These are phyloP conservation scores for Sphaerobolus stellatus DNA, from an alignment of 1,284 basidiomycete species.

Conservation along the genomic window DNA sequence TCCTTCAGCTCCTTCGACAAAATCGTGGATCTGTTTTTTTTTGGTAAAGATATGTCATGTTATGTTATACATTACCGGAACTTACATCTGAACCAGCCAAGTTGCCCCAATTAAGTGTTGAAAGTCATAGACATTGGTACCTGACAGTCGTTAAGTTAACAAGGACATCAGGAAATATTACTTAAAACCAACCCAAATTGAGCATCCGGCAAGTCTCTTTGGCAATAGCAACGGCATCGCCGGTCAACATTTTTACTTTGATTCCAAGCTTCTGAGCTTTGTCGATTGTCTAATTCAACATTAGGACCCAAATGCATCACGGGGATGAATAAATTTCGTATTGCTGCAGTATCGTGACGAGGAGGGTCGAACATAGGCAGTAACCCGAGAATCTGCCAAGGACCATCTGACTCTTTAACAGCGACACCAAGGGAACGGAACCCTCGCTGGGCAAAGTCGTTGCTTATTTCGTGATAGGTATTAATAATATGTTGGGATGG, in stretches of 20 bases:
- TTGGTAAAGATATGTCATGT: neutral
- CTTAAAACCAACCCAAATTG: slow-evolving; percentile 16
- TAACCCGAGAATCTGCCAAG: slow-evolving; percentile 49
- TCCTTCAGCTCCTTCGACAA: slow-evolving; percentile 55
- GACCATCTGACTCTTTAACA: slow-evolving; percentile 43
- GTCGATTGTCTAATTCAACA: slow-evolving; percentile 39
- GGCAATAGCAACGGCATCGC: slow-evolving; percentile 56
- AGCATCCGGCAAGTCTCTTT: slow-evolving; percentile 50
- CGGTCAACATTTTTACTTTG: slow-evolving; percentile 56
- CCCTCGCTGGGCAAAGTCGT: slow-evolving; percentile 47
- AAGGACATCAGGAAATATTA: slow-evolving; percentile 18
- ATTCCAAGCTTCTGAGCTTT: slow-evolving; percentile 53
- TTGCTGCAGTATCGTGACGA: slow-evolving; percentile 45
- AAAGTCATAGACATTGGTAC: slow-evolving; percentile 54
- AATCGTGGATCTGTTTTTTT: slow-evolving; percentile 29
- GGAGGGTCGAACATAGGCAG: slow-evolving; percentile 51
- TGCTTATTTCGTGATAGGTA: slow-evolving; percentile 41
- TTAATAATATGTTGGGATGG: slow-evolving; percentile 39
- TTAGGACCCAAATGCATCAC: neutral
- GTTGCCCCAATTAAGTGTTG: slow-evolving; percentile 50
- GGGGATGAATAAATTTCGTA: slow-evolving; percentile 7
- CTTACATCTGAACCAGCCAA: slow-evolving; percentile 53
- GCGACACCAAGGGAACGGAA: slow-evolving; percentile 55
- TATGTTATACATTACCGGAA: slow-evolving; percentile 18
- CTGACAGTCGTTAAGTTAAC: slow-evolving; percentile 35